Evolutionary conservation across 2,329 filamentous ascomycete species (phyloP).

Genomic region (Chaetomiaceae sp.): DNA sequence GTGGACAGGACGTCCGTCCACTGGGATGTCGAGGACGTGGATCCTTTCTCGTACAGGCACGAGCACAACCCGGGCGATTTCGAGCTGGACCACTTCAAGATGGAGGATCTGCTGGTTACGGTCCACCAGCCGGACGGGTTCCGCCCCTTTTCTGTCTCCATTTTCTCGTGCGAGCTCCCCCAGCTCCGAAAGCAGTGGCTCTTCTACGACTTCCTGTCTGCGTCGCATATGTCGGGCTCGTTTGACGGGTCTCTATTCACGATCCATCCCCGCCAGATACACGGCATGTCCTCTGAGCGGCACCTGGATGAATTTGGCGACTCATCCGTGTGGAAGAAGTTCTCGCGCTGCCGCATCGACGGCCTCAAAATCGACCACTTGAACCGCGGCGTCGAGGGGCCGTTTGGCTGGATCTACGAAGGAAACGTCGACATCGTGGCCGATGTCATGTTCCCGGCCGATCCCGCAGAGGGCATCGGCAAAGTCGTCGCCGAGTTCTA

Average conservation of each 20-base stretch:
- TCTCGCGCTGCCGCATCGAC: slow-evolving; percentile 87
- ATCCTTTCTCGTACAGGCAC: slow-evolving; percentile 83
- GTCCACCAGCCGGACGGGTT: slow-evolving; percentile 87
- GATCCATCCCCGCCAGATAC: slow-evolving; percentile 88
- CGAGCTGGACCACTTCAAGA: slow-evolving; percentile 92
- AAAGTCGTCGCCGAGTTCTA: slow-evolving; percentile 98
- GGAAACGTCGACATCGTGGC: slow-evolving; percentile 95
- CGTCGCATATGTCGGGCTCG: slow-evolving; percentile 92
- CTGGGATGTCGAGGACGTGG: slow-evolving; percentile 63
- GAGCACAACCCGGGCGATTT: slow-evolving; percentile 90
- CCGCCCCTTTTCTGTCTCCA: slow-evolving; percentile 91
- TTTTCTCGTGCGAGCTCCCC: slow-evolving; percentile 91
- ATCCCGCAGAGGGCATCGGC: slow-evolving; percentile 79
- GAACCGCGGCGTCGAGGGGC: slow-evolving; percentile 86
- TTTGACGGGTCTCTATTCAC: slow-evolving; percentile 96
- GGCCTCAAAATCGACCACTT: slow-evolving; percentile 92
- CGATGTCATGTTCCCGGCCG: slow-evolving; percentile 89
- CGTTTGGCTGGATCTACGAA: slow-evolving; percentile 97
- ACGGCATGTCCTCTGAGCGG: slow-evolving; percentile 65
- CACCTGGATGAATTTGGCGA: slow-evolving; percentile 57
- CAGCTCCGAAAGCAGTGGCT: slow-evolving; percentile 93
- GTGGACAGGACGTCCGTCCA: slow-evolving; percentile 81
- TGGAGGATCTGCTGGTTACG: slow-evolving; percentile 88
- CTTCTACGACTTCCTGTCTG: slow-evolving; percentile 94
- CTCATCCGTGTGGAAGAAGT: slow-evolving; percentile 84